Percentiles rank a stretch among this genome's conserved stretches.
These are phyloP conservation scores for Chlorella sp. DNA, from an alignment of 139 green algal genomes.

Conservation along the genomic window DNA sequence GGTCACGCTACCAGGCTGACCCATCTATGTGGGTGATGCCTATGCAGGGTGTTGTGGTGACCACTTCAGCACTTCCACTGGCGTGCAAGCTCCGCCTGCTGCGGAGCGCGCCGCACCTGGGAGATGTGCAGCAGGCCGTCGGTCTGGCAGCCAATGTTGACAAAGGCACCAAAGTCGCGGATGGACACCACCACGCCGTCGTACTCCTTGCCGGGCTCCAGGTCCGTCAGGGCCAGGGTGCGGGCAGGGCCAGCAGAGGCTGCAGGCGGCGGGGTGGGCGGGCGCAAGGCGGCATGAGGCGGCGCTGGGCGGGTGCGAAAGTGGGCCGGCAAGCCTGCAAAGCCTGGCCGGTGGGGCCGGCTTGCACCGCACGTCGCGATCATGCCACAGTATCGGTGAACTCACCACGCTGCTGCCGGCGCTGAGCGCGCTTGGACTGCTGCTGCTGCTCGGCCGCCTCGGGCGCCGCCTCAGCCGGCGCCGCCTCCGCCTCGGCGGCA, in stretches of 20 bases:
- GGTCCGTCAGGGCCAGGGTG: conserved; percentile 30
- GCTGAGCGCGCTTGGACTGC: neutral
- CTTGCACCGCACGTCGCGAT: neutral
- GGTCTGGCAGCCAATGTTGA: conserved; percentile 86
- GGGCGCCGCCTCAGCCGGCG: conserved; percentile 1
- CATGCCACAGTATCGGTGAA: neutral
- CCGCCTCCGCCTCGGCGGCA: conserved; percentile 28
- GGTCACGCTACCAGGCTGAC: no score
- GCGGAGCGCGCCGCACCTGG: conserved; percentile 68
- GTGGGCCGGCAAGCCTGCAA: no score
- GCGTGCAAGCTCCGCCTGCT: conserved; percentile 52
- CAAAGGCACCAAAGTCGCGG: conserved; percentile 90
- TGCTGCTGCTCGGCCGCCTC: conserved; percentile 14
- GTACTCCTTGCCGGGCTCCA: conserved; percentile 46
- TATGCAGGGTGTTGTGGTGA: no score
- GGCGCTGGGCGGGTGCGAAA: no score
- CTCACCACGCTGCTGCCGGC: neutral
- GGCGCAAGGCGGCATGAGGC: neutral
- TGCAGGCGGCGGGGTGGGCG: neutral
- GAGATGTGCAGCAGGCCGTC: conserved; percentile 97
- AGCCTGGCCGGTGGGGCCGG: no score
- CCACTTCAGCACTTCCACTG: no score
- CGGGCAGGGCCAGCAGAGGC: conserved; percentile 21
- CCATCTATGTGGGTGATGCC: no score
- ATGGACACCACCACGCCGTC: conserved; percentile 43